Evolutionary conservation across 257 asterid genomes (phyloP).

Genomic region (Ehretia macrophylla): DNA sequence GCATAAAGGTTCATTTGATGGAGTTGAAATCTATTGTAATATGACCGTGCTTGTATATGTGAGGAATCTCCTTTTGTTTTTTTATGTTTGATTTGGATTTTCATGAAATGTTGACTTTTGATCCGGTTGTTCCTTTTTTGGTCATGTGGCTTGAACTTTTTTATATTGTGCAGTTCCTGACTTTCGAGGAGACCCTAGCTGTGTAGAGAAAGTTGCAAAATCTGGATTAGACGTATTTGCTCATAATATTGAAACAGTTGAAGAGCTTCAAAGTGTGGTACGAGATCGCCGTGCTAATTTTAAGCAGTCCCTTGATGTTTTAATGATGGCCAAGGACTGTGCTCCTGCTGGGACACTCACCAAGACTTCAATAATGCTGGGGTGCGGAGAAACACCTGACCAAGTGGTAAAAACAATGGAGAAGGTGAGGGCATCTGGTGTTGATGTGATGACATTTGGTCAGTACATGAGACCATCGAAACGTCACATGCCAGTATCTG

Average conservation of each 20-base stretch:
- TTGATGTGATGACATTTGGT: conserved; percentile 98
- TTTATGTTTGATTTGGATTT: no score
- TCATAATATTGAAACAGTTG: conserved; percentile 96
- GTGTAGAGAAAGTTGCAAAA: conserved; percentile 90
- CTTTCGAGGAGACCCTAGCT: conserved; percentile 70
- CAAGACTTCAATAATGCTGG: conserved; percentile 93
- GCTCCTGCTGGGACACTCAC: conserved; percentile 94
- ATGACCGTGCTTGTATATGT: no score
- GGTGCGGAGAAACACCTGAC: conserved; percentile 98
- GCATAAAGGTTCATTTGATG: no score
- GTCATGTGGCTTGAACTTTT: conserved; percentile 6
- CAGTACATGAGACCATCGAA: conserved; percentile 99
- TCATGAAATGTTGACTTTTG: not conserved
- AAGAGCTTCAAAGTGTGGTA: conserved; percentile 87
- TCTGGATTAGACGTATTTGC: conserved; percentile 96
- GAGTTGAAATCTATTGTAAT: no score
- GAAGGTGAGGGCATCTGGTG: conserved; percentile 91
- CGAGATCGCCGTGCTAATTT: conserved; percentile 98
- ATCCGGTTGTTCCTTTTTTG: conserved; percentile 5
- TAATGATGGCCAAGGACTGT: conserved; percentile 79
- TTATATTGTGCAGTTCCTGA: conserved; percentile 75
- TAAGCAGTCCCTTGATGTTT: conserved; percentile 83
- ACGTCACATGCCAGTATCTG: conserved; percentile 97
- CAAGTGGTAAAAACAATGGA: conserved; percentile 92
- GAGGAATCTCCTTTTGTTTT: no score